Conservation (phyloP, 1,284 basidiomycete genomes). For the Apiotrichum laibachii region DNA sequence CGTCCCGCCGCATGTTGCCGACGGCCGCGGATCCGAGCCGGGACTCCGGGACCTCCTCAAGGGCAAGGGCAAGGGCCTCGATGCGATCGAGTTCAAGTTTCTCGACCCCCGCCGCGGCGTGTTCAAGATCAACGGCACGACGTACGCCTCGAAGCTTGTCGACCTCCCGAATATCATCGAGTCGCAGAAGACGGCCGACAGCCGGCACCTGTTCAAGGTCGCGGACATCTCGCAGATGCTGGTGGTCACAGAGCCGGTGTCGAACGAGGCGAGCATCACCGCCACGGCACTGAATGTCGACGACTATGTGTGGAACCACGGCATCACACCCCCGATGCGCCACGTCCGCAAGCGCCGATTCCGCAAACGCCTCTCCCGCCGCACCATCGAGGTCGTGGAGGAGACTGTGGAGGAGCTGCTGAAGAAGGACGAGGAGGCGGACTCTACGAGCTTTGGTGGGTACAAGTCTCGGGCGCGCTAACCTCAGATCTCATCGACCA, state of each 20-base stretch:
- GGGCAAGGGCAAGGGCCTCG: slow-evolving; percentile 66
- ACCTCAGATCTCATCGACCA: slow-evolving; percentile 40
- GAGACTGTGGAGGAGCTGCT: slow-evolving; percentile 91
- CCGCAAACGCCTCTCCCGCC: slow-evolving; percentile 59
- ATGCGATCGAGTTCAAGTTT: slow-evolving; percentile 97
- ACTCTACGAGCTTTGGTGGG: slow-evolving; percentile 53
- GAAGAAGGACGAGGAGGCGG: slow-evolving; percentile 77
- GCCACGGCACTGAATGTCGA: slow-evolving; percentile 75
- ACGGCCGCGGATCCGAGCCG: slow-evolving; percentile 52
- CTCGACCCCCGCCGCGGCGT: slow-evolving; percentile 91
- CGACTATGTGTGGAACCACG: slow-evolving; percentile 97
- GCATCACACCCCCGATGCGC: slow-evolving; percentile 88
- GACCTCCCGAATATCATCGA: slow-evolving; percentile 94
- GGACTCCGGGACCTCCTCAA: slow-evolving; percentile 76
- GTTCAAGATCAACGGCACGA: slow-evolving; percentile 78
- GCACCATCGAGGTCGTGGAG: slow-evolving; percentile 96
- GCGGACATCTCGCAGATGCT: slow-evolving; percentile 97
- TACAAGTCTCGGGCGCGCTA: neutral
- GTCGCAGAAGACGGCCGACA: slow-evolving; percentile 93
- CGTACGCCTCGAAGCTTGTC: slow-evolving; percentile 89
- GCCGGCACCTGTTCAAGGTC: slow-evolving; percentile 96
- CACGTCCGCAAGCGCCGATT: slow-evolving; percentile 91
- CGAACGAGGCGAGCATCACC: slow-evolving; percentile 61
- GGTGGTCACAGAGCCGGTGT: slow-evolving; percentile 73
- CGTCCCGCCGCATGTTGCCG: slow-evolving; percentile 66